phyloP scores from a whole-genome alignment of 495 filamentous ascomycete genomes.

The Beverwykella pulmonaria region DNA sequence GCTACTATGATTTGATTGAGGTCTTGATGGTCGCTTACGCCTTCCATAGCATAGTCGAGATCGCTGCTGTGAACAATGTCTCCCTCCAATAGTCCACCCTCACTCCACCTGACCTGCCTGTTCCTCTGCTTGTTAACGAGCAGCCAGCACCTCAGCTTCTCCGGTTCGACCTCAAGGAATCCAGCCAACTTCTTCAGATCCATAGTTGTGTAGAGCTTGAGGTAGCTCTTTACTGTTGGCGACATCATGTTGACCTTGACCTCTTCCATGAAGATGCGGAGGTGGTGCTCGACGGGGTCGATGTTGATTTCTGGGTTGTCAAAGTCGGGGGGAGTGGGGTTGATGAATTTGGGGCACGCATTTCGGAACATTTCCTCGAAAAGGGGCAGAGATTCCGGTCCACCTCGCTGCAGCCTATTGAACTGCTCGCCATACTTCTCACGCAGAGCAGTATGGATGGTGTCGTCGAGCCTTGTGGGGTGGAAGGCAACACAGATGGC shows the following conservation, averaged over 20 bases:
- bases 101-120: slow-evolving; percentile 92
- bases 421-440: slow-evolving; percentile 99
- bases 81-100: slow-evolving; percentile 85
- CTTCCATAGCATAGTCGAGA: slow-evolving; percentile 94
- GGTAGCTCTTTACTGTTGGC: slow-evolving; percentile 94
- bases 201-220: slow-evolving; percentile 99
- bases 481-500: slow-evolving; percentile 98
- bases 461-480: slow-evolving; percentile 95
- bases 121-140: slow-evolving; percentile 98
- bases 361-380: slow-evolving; percentile 96
- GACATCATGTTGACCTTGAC: slow-evolving; percentile 95
- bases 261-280: slow-evolving; percentile 97
- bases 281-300: slow-evolving; percentile 96
- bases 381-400: slow-evolving; percentile 88
- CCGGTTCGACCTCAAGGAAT: slow-evolving; percentile 92
- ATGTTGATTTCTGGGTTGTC: slow-evolving; percentile 92
- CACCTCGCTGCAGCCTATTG: slow-evolving; percentile 89
- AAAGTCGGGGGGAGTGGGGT: slow-evolving; percentile 93
- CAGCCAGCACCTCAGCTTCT: slow-evolving; percentile 85
- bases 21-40: slow-evolving; percentile 56
- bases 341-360: slow-evolving; percentile 99
- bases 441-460: slow-evolving; percentile 94
- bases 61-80: slow-evolving; percentile 89
- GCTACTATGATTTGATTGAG: slow-evolving; percentile 9
- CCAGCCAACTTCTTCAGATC: slow-evolving; percentile 96